Evolutionary conservation across 306 rosid species (phyloP).

Genomic region (Malus sieversii): DNA sequence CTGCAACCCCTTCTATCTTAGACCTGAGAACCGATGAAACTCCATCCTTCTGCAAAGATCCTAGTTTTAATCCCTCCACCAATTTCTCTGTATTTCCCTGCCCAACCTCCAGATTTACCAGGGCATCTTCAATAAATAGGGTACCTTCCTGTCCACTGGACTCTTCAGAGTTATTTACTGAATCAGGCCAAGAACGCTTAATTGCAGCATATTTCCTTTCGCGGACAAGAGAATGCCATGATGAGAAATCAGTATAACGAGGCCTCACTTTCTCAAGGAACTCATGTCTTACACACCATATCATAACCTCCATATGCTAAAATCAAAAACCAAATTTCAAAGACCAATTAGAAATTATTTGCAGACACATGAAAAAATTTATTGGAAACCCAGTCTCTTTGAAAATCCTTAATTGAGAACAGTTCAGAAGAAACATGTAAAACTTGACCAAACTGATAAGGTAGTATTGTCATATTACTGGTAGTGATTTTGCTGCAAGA

Average conservation of each 20-base stretch:
- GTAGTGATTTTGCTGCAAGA: not conserved
- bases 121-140: constrained; percentile 89
- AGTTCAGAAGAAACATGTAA: not conserved
- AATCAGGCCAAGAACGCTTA: constrained; percentile 87
- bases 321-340: constrained; percentile 11
- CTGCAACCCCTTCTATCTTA: constrained; percentile 45
- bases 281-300: constrained; percentile 73
- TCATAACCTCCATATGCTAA: constrained; percentile 92
- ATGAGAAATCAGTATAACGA: constrained; percentile 35
- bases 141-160: constrained; percentile 57
- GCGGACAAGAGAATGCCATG: constrained; percentile 60
- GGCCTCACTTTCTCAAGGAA: constrained; percentile 63
- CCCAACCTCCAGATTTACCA: constrained; percentile 69
- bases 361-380: not conserved
- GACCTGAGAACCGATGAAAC: constrained; percentile 38
- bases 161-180: constrained; percentile 50
- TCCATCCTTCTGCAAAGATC: constrained; percentile 53
- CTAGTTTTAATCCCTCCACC: constrained; percentile 54
- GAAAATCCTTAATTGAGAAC: not conserved
- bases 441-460: not conserved
- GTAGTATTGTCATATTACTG: not conserved
- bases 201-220: constrained; percentile 77
- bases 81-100: constrained; percentile 28
- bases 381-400: not conserved
- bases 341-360: not conserved